Evolutionary conservation across 305 asterid species (phyloP).

Genomic region (Rubia tinctorum): DNA sequence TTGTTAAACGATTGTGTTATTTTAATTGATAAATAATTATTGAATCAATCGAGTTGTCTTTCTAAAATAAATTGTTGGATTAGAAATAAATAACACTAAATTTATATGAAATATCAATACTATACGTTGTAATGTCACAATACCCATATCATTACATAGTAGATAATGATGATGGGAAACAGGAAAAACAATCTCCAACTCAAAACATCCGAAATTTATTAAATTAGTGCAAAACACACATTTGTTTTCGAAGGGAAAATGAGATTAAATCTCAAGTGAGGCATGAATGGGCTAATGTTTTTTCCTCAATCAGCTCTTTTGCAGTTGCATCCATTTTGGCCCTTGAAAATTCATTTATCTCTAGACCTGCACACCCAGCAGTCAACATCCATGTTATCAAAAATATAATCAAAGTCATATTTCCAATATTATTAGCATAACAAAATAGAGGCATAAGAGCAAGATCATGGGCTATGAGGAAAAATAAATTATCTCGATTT

Average conservation of each 20-base stretch:
- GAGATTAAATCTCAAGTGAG: conserved; percentile 27
- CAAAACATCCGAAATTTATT: no score
- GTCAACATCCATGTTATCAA: not conserved
- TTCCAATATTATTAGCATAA: not conserved
- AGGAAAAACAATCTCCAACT: not conserved
- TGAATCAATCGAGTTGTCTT: not conserved
- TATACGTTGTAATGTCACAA: no score
- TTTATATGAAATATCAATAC: not conserved
- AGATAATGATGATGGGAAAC: not conserved
- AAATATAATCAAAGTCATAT: not conserved
- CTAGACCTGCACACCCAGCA: conserved; percentile 40
- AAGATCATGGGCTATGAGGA: not conserved
- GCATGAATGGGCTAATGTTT: conserved; percentile 65
- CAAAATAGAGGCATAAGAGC: not conserved
- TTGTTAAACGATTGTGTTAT: not conserved
- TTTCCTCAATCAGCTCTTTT: conserved; percentile 66
- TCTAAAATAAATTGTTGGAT: not conserved
- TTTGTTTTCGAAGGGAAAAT: not conserved
- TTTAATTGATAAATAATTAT: no score
- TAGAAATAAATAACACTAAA: not conserved
- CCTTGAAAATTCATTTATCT: conserved; percentile 69
- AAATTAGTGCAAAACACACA: not conserved
- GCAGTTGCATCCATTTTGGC: conserved; percentile 68
- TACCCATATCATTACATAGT: not conserved
- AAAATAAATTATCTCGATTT: no score